Percentiles rank a stretch among this genome's conserved stretches.
These are phyloP conservation scores for Phyllosticta paracitricarpa DNA, from an alignment of 2,329 filamentous ascomycete species.

Conservation along the genomic window DNA sequence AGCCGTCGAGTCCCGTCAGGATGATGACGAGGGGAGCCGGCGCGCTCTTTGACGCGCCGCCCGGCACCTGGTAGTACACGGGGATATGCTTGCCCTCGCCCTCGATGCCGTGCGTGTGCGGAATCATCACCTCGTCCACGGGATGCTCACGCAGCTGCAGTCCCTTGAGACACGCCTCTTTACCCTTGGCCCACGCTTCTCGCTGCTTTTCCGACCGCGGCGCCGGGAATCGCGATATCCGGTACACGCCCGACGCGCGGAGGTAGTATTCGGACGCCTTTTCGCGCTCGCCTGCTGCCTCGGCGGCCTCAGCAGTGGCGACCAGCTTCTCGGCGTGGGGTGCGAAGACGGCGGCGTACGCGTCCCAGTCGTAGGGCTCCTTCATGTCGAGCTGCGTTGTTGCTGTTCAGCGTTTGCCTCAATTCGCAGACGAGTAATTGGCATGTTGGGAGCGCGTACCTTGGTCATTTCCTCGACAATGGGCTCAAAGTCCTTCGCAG, in stretches of 20 bases:
- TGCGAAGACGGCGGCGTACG: conserved; percentile 54
- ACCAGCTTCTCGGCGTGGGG: conserved; percentile 50
- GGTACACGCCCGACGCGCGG: conserved; percentile 62
- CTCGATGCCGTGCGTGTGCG: conserved; percentile 42
- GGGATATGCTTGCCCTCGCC: conserved; percentile 50
- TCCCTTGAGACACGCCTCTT: conserved; percentile 51
- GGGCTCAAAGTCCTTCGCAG: conserved; percentile 57
- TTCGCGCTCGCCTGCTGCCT: conserved; percentile 38
- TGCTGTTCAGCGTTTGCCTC: neutral
- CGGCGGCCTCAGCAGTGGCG: conserved; percentile 41
- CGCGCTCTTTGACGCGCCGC: conserved; percentile 29
- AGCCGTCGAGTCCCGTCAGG: conserved; percentile 50
- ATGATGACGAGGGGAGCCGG: conserved; percentile 45
- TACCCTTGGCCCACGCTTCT: conserved; percentile 56
- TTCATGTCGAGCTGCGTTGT: conserved; percentile 43
- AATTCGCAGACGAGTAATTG: conserved; percentile 12
- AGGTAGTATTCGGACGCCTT: conserved; percentile 52
- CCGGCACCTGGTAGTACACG: conserved; percentile 54
- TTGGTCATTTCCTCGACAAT: conserved; percentile 55
- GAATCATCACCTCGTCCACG: conserved; percentile 51
- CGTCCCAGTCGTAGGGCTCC: conserved; percentile 52
- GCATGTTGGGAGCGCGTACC: conserved; percentile 24
- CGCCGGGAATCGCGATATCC: conserved; percentile 61
- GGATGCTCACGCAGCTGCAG: conserved; percentile 38
- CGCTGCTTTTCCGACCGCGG: conserved; percentile 42